phyloP scores from a whole-genome alignment of 495 filamentous ascomycete genomes.

The Neurospora sp. region DNA sequence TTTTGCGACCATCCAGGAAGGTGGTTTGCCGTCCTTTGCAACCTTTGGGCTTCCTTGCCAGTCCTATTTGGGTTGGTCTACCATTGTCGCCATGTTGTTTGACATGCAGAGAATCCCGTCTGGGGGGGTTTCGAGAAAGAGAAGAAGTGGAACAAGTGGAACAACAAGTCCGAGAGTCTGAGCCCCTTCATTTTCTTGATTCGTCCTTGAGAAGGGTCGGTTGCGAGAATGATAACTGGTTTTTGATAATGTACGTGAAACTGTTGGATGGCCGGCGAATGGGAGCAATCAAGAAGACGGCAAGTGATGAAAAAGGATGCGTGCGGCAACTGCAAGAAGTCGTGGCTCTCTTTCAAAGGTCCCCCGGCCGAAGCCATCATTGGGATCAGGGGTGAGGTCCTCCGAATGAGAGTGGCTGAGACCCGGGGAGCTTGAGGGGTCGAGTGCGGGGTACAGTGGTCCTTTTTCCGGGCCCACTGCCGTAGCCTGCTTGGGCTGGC shows the following conservation, averaged over 20 bases:
- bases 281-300: conserved; percentile 6
- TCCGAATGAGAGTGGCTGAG: background rate
- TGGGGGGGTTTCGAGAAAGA: background rate
- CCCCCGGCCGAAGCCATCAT: background rate
- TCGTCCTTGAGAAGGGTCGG: background rate
- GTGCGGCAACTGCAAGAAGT: conserved; percentile 31
- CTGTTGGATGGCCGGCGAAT: background rate
- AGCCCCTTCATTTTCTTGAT: conserved; percentile 6
- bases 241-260: background rate
- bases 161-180: background rate
- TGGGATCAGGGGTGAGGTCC: background rate
- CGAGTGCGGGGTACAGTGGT: background rate
- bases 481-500: background rate
- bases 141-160: background rate
- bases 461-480: background rate
- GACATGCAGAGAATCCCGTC: background rate
- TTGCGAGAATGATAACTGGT: conserved; percentile 1
- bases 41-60: background rate
- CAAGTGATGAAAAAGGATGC: conserved; percentile 9
- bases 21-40: conserved; percentile 1
- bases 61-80: background rate
- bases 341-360: conserved; percentile 30
- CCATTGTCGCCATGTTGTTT: background rate
- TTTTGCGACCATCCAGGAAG: conserved; percentile 1
- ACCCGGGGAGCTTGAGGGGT: background rate